A percentile compares a stretch with the other conserved stretches of the same genome.
phyloP scores from a whole-genome alignment of 306 rosid genomes.

The barrel medic (Medicago truncatula) region DNA sequence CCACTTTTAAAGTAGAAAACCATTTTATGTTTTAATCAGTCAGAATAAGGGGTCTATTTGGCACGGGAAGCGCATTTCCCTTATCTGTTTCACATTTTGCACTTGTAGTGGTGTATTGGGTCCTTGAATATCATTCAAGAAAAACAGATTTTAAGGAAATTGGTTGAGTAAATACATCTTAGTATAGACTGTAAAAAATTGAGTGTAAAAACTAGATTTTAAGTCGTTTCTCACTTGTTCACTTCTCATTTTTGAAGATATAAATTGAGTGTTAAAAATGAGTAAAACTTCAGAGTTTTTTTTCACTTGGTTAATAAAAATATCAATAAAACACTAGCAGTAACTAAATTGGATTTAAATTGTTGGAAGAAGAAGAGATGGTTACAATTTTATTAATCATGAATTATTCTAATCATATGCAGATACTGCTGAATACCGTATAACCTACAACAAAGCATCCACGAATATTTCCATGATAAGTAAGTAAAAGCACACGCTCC shows the following conservation, averaged over 20 bases:
- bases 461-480: constrained; percentile 1
- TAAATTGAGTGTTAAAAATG: neutral
- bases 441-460: constrained; percentile 11
- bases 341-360: neutral
- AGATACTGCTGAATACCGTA: neutral
- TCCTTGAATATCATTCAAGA: too few relatives aligned
- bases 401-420: neutral
- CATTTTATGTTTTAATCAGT: too few relatives aligned
- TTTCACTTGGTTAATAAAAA: neutral
- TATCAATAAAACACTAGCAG: neutral
- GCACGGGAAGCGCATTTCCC: too few relatives aligned
- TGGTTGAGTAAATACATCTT: too few relatives aligned
- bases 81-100: too few relatives aligned
- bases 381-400: constrained; percentile 12
- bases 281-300: neutral
- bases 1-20: too few relatives aligned
- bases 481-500: neutral
- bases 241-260: neutral
- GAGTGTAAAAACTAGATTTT: too few relatives aligned
- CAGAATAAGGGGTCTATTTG: too few relatives aligned
- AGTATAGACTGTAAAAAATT: too few relatives aligned
- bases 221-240: neutral
- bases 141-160: too few relatives aligned
- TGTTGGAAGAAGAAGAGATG: neutral
- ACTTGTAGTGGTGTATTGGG: too few relatives aligned